A percentile compares a stretch with the other conserved stretches of the same genome.
Evolutionary conservation across 2,329 filamentous ascomycete species (phyloP).

Genomic region (Thielaviopsis punctulata): DNA sequence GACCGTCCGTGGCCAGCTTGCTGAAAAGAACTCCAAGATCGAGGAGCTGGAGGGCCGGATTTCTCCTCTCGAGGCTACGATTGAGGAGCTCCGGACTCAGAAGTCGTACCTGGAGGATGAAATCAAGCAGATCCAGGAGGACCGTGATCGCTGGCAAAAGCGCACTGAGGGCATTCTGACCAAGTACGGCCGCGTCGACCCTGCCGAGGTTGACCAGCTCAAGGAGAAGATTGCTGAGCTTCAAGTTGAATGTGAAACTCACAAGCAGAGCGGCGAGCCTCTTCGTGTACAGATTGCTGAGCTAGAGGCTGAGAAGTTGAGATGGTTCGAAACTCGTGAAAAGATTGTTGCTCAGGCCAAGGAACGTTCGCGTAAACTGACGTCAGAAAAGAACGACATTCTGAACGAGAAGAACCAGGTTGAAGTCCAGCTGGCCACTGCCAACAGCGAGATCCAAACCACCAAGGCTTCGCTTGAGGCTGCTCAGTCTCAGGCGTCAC

Average conservation of each 20-base stretch:
- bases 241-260: conserved; percentile 44
- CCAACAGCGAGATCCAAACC: conserved; percentile 36
- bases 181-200: conserved; percentile 90
- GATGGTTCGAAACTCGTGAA: conserved; percentile 34
- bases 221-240: conserved; percentile 58
- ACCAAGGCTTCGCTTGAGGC: conserved; percentile 24
- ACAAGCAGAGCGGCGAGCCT: conserved; percentile 32
- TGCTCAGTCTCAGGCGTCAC: conserved; percentile 18
- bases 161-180: conserved; percentile 88
- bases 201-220: conserved; percentile 76
- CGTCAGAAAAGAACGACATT: conserved; percentile 35
- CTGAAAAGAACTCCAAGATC: conserved; percentile 57
- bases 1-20: conserved; percentile 58
- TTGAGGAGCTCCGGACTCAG: conserved; percentile 69
- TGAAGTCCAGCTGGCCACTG: conserved; percentile 31
- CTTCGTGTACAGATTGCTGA: conserved; percentile 37
- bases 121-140: conserved; percentile 72
- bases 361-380: conserved; percentile 37
- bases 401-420: conserved; percentile 34
- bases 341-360: conserved; percentile 47
- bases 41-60: conserved; percentile 59
- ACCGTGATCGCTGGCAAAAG: conserved; percentile 90
- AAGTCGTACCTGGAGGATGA: conserved; percentile 72
- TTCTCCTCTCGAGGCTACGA: conserved; percentile 63
- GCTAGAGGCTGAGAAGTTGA: conserved; percentile 36